A percentile compares a stretch with the other conserved stretches of the same genome.
Evolutionary conservation across 106 monocot species (phyloP).

Genomic region (Cymbidium sinense): DNA sequence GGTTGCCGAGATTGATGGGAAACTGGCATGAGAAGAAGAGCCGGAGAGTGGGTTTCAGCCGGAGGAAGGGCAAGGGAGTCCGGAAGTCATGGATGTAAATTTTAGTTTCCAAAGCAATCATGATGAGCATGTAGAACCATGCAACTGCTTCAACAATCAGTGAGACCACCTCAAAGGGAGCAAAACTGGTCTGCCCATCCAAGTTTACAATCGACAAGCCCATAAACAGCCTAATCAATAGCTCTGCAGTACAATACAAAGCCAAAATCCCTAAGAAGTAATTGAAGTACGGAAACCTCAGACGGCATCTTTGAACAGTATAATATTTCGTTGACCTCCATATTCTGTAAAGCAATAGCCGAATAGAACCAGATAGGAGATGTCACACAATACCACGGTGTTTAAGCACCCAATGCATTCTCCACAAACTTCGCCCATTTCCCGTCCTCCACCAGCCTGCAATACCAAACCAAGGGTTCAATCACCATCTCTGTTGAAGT

Average conservation of each 20-base stretch:
- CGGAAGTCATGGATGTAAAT: too few relatives aligned
- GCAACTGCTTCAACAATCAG: too few relatives aligned
- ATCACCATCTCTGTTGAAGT: conserved; percentile 41
- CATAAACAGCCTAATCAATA: conserved; percentile 54
- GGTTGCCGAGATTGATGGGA: too few relatives aligned
- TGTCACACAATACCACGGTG: conserved; percentile 59
- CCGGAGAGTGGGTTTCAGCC: too few relatives aligned
- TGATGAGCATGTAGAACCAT: too few relatives aligned
- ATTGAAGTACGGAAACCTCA: conserved; percentile 79
- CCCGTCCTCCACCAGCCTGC: conserved; percentile 49
- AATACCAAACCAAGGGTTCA: conserved; percentile 82
- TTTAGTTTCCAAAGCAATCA: too few relatives aligned
- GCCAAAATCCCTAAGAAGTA: conserved; percentile 61
- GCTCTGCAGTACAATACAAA: conserved; percentile 39
- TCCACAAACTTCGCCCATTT: conserved; percentile 59
- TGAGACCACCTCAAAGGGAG: conserved; percentile 99
- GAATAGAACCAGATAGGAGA: conserved; percentile 66
- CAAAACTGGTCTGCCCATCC: conserved; percentile 53
- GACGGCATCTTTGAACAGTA: conserved; percentile 33
- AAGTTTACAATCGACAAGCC: conserved; percentile 58
- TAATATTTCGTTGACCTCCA: conserved; percentile 54
- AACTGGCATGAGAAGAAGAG: too few relatives aligned
- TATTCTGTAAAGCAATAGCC: conserved; percentile 60
- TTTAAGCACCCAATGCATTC: conserved; percentile 86
- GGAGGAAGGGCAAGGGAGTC: too few relatives aligned